Conservation (phyloP, 139 green algal genomes). For the Chlorella sp. region DNA sequence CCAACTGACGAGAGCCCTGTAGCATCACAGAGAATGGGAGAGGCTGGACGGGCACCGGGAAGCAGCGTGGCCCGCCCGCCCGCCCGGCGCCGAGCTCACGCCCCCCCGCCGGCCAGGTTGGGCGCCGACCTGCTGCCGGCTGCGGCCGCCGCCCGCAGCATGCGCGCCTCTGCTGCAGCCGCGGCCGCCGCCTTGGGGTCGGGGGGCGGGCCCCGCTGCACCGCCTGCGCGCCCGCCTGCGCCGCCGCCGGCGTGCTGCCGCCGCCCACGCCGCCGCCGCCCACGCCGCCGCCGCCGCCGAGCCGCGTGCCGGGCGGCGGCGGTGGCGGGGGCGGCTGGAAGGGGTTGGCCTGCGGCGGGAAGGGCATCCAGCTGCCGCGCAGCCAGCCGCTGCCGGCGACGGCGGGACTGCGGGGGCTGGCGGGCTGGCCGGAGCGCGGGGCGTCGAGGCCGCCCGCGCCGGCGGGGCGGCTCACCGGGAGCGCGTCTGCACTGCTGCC, state of each 20-base stretch:
- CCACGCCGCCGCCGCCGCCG: neutral
- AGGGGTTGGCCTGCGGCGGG: neutral
- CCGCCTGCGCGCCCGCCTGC: neutral
- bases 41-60: too few relatives aligned
- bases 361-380: constrained; percentile 1
- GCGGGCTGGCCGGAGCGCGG: too few relatives aligned
- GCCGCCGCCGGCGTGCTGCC: neutral
- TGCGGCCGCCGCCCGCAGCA: neutral
- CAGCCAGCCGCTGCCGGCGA: constrained; percentile 3
- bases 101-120: too few relatives aligned
- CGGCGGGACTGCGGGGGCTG: neutral
- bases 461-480: neutral
- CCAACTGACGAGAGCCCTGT: too few relatives aligned
- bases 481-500: constrained; percentile 5
- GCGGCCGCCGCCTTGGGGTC: constrained; percentile 13
- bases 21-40: too few relatives aligned
- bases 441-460: too few relatives aligned
- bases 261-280: neutral
- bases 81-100: too few relatives aligned
- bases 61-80: too few relatives aligned
- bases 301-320: neutral
- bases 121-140: too few relatives aligned
- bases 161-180: constrained; percentile 7
- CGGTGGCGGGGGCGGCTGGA: neutral
- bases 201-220: neutral